phyloP scores from a whole-genome alignment of 1,284 basidiomycete species.

The Apiotrichum veenhuisii region DNA sequence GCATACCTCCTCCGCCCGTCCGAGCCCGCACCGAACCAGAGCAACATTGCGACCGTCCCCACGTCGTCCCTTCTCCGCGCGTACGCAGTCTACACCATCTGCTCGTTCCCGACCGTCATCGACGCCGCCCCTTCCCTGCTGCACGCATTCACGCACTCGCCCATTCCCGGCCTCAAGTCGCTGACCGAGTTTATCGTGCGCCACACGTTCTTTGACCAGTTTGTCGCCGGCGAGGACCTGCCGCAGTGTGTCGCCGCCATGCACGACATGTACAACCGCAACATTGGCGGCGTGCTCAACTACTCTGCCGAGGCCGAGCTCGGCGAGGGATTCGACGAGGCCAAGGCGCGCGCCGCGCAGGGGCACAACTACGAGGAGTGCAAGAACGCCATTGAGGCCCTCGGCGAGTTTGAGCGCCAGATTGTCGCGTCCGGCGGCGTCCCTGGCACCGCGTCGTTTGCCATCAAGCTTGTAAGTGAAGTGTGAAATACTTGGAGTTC shows the following conservation, averaged over 20 bases:
- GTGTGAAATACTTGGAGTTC: no score
- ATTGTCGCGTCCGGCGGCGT: slow-evolving; percentile 30
- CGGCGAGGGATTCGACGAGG: slow-evolving; percentile 26
- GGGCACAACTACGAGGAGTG: slow-evolving; percentile 43
- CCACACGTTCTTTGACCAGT: slow-evolving; percentile 76
- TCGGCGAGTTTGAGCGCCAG: slow-evolving; percentile 70
- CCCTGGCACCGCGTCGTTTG: slow-evolving; percentile 67
- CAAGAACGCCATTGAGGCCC: slow-evolving; percentile 66
- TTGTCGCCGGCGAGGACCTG: slow-evolving; percentile 82
- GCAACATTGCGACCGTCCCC: slow-evolving; percentile 16
- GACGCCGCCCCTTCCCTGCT: slow-evolving; percentile 74
- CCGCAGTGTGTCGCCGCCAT: slow-evolving; percentile 65
- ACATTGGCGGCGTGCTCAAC: slow-evolving; percentile 73
- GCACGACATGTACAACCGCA: slow-evolving; percentile 59
- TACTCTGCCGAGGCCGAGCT: slow-evolving; percentile 83
- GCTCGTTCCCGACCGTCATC: slow-evolving; percentile 70
- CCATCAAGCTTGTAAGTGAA: slow-evolving; percentile 66
- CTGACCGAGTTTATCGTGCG: slow-evolving; percentile 69
- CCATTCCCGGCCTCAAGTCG: slow-evolving; percentile 63
- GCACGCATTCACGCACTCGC: slow-evolving; percentile 54
- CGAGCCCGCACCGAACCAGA: slow-evolving; percentile 1
- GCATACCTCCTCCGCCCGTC: neutral
- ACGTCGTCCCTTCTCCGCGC: slow-evolving; percentile 57
- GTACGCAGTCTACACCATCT: slow-evolving; percentile 76
- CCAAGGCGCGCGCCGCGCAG: slow-evolving; percentile 6